phyloP scores from a whole-genome alignment of 495 filamentous ascomycete species.

The Hyaloscypha variabilis region DNA sequence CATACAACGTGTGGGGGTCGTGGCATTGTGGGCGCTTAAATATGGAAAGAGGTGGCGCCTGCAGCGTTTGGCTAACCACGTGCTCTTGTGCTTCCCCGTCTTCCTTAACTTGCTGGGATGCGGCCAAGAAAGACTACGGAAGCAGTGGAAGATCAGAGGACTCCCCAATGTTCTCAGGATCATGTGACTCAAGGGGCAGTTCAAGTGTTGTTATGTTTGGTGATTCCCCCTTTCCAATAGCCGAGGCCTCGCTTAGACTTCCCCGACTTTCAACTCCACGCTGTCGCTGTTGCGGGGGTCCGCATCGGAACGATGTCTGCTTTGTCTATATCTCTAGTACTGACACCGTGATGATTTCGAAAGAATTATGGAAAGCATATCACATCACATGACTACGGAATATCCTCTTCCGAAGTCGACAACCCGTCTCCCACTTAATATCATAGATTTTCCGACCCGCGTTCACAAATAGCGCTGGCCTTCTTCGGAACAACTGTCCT shows the following conservation, averaged over 20 bases:
- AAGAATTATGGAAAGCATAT: too few species aligned
- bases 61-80: neutral
- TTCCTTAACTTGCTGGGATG: neutral
- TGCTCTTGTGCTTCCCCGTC: neutral
- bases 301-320: too few species aligned
- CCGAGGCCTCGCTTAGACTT: neutral
- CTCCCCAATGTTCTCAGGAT: neutral
- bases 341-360: too few species aligned
- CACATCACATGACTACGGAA: too few species aligned
- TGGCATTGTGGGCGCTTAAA: neutral
- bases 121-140: neutral
- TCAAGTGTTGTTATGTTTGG: neutral
- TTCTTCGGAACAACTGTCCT: neutral
- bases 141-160: neutral
- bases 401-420: too few species aligned
- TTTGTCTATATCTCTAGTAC: too few species aligned
- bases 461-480: neutral
- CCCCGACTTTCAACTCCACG: too few species aligned
- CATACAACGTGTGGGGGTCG: neutral
- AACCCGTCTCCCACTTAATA: too few species aligned
- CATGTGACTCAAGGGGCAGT: neutral
- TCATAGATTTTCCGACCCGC: constrained; percentile 12
- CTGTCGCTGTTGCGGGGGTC: too few species aligned
- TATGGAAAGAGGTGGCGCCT: neutral
- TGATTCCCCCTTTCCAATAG: neutral